These are phyloP conservation scores for Anethum foeniculum DNA, from an alignment of 140 eudicot species.

Conservation along the genomic window DNA sequence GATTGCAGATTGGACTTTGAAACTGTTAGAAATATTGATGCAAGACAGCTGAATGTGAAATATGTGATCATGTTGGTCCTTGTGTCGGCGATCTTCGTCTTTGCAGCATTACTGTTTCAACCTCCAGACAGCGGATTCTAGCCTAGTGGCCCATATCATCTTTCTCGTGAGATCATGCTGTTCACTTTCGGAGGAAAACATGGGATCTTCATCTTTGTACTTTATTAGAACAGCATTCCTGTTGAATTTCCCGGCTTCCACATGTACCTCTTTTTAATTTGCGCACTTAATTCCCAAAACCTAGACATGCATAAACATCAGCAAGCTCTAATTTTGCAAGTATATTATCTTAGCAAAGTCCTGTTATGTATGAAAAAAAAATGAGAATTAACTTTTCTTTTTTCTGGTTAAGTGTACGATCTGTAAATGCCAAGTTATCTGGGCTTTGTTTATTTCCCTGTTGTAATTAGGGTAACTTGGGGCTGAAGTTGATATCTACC, in stretches of 20 bases:
- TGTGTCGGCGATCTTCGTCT: constrained; percentile 30
- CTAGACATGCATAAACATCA: not conserved
- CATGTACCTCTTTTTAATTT: not conserved
- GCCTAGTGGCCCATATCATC: not conserved
- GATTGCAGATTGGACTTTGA: constrained; percentile 23
- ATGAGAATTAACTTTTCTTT: not conserved
- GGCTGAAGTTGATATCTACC: not conserved
- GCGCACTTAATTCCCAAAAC: not conserved
- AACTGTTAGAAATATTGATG: constrained; percentile 61
- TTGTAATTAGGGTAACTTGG: not conserved
- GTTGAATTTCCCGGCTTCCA: not conserved
- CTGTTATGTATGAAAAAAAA: not conserved
- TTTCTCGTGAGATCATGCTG: not conserved
- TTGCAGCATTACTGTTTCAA: constrained; percentile 28
- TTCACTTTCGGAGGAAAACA: not conserved
- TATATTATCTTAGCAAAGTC: not conserved
- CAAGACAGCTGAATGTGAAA: constrained; percentile 42
- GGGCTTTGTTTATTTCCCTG: not conserved
- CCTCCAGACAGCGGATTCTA: constrained; percentile 17
- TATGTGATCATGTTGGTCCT: constrained; percentile 25
- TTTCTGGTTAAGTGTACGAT: not conserved
- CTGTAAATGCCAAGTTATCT: not conserved
- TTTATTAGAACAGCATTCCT: not conserved
- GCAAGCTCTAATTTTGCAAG: not conserved
- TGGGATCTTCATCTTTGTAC: not conserved